Evolutionary conservation across 1,284 basidiomycete species (phyloP).

Genomic region (Rhodotorula sp.): DNA sequence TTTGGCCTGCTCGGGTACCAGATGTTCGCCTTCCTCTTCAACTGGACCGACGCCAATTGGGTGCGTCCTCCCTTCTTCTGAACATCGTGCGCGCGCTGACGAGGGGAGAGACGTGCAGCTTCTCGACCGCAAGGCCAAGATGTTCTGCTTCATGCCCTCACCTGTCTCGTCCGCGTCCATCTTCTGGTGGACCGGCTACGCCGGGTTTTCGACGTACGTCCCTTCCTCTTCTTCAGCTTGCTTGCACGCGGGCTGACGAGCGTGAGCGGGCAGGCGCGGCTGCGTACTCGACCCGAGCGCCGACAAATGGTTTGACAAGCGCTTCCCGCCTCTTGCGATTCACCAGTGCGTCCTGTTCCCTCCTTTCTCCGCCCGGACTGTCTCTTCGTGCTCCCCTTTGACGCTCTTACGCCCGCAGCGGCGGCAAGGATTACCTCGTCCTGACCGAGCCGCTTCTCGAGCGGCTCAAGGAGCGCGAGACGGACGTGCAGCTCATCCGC

Average conservation of each 20-base stretch:
- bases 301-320: slow-evolving; percentile 59
- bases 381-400: too few species aligned
- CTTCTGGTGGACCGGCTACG: slow-evolving; percentile 60
- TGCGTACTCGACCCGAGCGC: slow-evolving; percentile 59
- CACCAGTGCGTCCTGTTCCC: slow-evolving; percentile 52
- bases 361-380: neutral
- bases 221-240: slow-evolving; percentile 31
- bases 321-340: slow-evolving; percentile 62
- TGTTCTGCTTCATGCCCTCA: slow-evolving; percentile 66
- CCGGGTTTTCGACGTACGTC: slow-evolving; percentile 55
- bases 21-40: slow-evolving; percentile 65
- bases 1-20: slow-evolving; percentile 57
- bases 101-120: slow-evolving; percentile 46
- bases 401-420: slow-evolving; percentile 23
- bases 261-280: slow-evolving; percentile 53
- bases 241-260: neutral
- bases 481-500: slow-evolving; percentile 58
- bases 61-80: slow-evolving; percentile 47
- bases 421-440: slow-evolving; percentile 58
- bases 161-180: slow-evolving; percentile 56
- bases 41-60: slow-evolving; percentile 67
- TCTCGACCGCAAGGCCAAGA: slow-evolving; percentile 61
- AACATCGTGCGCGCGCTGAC: neutral
- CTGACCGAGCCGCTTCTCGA: slow-evolving; percentile 58
- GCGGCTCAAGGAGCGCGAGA: slow-evolving; percentile 56